Evolutionary conservation across 2,329 filamentous ascomycete species (phyloP), one percentile per base, ranked within the genome.

Genomic region (Amylocarpus encephaloides): DNA sequence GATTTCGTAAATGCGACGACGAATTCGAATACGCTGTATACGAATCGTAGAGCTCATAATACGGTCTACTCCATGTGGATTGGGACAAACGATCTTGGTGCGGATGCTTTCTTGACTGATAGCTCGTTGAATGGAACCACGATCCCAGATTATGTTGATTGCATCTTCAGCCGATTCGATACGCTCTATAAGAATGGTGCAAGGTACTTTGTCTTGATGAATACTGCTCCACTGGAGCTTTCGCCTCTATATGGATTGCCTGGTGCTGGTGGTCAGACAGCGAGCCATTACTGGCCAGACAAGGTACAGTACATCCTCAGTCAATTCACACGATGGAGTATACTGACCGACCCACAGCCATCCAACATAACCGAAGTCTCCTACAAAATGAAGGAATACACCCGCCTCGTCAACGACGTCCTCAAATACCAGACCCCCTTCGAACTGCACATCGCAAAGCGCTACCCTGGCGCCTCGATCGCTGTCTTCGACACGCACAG

Each of bases 21-120:
- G 0, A 49, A 55, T 2, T 64, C 66, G 46, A 64, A 68, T 50
- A 64, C 68, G 1, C 64, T 78, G 4, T 77, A 73, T 55, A 65
- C 67, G 0, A 60, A 72, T 55, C 67, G 73, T 41, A 73, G 71
- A 2, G 59, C 74, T 1, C 68, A 77, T 29, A 80, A 82, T 55
- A 88, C 85, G 0, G 80, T 88, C 2, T 91, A 89, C 61, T 75
- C 80, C 1, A 76, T 91, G 45, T 91, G 85, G 85, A 89, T 91
- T 59, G 87, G 87, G 2, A 90, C 86, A 19, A 92, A 92, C 63
- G 87, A 93, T 61, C 71, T 92, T 9, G 86, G 86, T 18, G 73
- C 72, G 50, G 67, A 73, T 46, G 83, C 77, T 7, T 85, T 90
- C 62, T 65, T 91, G 30, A 80, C 76, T 4, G 83, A 88, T 62